phyloP scores from a whole-genome alignment of 257 asterid genomes.

The Solanum raphanifolium region DNA sequence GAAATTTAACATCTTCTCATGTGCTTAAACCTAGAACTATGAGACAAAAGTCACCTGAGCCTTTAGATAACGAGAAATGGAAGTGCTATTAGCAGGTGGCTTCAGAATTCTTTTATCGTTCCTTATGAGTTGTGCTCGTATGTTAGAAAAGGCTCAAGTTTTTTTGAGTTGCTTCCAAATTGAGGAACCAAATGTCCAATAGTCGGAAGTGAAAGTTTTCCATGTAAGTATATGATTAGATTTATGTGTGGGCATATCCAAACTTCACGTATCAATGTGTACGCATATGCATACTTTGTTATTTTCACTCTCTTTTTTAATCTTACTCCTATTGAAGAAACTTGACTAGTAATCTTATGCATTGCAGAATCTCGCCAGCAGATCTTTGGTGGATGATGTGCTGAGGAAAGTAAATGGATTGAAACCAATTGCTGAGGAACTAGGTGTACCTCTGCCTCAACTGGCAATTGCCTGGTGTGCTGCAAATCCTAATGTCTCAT shows the following conservation, averaged over 20 bases:
- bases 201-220: neutral
- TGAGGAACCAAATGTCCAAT: neutral
- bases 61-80: neutral
- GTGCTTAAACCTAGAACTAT: neutral
- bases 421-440: slow-evolving; percentile 83
- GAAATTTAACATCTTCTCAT: neutral
- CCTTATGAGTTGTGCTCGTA: neutral
- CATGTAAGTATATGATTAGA: neutral
- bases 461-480: slow-evolving; percentile 99
- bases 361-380: slow-evolving; percentile 76
- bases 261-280: neutral
- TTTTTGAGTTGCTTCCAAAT: neutral
- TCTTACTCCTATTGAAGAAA: neutral
- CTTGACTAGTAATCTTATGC: neutral
- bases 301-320: neutral
- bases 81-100: neutral
- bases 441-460: slow-evolving; percentile 80
- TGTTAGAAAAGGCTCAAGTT: neutral
- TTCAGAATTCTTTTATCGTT: neutral
- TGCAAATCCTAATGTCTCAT: slow-evolving; percentile 84
- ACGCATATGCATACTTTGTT: neutral
- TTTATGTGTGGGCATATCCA: neutral
- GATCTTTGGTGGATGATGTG: slow-evolving; percentile 87
- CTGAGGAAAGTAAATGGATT: slow-evolving; percentile 64
- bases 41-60: neutral